Evolutionary conservation across 495 filamentous ascomycete genomes (phyloP).

Genomic region (Sphaerosporella brunnea): DNA sequence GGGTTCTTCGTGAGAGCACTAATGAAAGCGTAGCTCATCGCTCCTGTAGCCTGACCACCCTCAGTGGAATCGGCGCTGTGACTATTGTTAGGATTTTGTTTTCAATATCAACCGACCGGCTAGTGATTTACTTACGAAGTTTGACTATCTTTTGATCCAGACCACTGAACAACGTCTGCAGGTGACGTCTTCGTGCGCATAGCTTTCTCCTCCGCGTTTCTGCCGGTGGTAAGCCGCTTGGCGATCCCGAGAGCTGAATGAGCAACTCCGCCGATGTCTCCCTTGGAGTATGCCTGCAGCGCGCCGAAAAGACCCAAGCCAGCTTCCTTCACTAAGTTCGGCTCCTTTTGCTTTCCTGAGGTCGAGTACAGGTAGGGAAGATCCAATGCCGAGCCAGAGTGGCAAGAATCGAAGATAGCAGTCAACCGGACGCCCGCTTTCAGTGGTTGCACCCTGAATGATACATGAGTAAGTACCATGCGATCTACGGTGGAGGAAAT

Average conservation of each 20-base stretch:
- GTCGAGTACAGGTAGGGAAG: conserved; percentile 88
- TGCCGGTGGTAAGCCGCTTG: conserved; percentile 78
- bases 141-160: conserved; percentile 87
- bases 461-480: background rate
- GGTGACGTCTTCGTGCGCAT: conserved; percentile 81
- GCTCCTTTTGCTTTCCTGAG: conserved; percentile 88
- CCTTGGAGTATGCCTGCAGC: conserved; percentile 74
- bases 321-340: conserved; percentile 93
- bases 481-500: background rate
- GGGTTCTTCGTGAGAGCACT: conserved; percentile 87
- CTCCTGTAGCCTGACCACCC: conserved; percentile 75
- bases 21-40: conserved; percentile 98
- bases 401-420: conserved; percentile 98
- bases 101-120: too few species aligned
- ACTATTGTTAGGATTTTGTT: background rate
- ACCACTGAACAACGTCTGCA: conserved; percentile 96
- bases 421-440: conserved; percentile 75
- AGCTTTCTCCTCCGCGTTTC: conserved; percentile 61
- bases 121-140: conserved; percentile 50
- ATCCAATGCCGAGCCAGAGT: conserved; percentile 89
- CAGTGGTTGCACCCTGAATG: conserved; percentile 46
- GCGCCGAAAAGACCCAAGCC: conserved; percentile 82
- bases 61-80: conserved; percentile 45
- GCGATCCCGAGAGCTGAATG: conserved; percentile 68
- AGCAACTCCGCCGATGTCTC: conserved; percentile 71